Evolutionary conservation across 805 yeast genomes (phyloP), one percentile per base, ranked within the genome.

Genomic region (Myxozyma neotropica): DNA sequence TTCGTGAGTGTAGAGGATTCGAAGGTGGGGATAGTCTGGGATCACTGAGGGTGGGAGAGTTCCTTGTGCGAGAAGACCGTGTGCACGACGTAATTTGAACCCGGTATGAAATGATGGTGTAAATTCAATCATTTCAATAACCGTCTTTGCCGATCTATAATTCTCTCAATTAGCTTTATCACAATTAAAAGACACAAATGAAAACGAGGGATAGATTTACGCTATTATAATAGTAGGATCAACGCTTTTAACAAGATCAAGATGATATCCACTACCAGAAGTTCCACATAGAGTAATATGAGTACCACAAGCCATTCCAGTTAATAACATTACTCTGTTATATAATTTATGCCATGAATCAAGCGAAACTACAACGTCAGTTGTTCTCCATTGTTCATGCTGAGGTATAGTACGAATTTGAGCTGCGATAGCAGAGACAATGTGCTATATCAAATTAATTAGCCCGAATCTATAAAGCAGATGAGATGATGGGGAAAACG

Each of bases 371-470:
- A 75, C 73, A 2, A 59, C 59, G 54, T 75, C 78, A 10, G 58
- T 24, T 2, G 59, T 19, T 0, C 27, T 58, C 72, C 74, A 70
- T 39, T 67, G 70, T 45, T 71, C 68, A 15, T 68, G 66, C 13
- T 61, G 56, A 1, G 74, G 75, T 21, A 75, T 63, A 1, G 69
- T 69, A 23, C 71, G 68, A 50, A 74, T 55, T 59, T 75, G 78
- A 6, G 74, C 70, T 0, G 77, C 77, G 8, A 75, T 63, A 0
- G 77, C 71, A 1, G 72, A 62, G 5, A 75, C 74, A 17, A 75
- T 59, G 39, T 68, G 67, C 36, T 57, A 26, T 6, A 17, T 15
- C 17, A 8, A 13, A 8, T 6, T 38, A 15, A 38, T 13, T 38
- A 15, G 42, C 26, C 6, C n/a, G 44, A 8, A n/a, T 15, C 13